Evolutionary conservation across 108 stramenopile genomes (phyloP), one percentile per base, ranked within the genome.

Genomic region (Nannochloropsis gaditana): DNA sequence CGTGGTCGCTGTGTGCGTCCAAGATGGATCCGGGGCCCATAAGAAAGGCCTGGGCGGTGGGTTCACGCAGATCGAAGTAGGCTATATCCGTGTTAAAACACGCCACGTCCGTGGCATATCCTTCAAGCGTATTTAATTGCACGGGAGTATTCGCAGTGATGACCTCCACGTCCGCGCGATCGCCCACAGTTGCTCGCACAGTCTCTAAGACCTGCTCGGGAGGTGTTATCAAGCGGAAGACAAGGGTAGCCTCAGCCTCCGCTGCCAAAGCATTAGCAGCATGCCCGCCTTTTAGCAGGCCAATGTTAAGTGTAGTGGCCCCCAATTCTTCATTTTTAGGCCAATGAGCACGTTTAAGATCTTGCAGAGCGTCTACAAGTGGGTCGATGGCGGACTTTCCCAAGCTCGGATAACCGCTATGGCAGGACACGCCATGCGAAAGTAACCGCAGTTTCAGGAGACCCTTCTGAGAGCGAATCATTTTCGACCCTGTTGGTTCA

Each of bases 231-330:
- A 89, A 21, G 44, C 88, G 80, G 83, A 89, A 89, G 85, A 89
- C 86, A 9, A 83, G 80, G 42, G 83, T 45, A 11, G 88, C 88
- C 9, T 85, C 83, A 17, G 85, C 79, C 0, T 87, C 45, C 43
- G 85, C 88, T 15, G 88, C 88, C 83, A 89, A n/a, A 9, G 88
- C 88, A 43, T 89, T 89, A 8, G 88, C 88, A 41, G 88, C 88
- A 17, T 89, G 88, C 2, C 88, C 88, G 9, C 88, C 88, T 43
- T 86, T 42, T 1, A 89, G 21, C 43, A 89, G 45, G 41, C 88
- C 88, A 82, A 89, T 86, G 45, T 89, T 89, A 73, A 89, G 85
- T 1, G 88, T 89, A 17, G 88, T 89, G 21, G 86, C 79, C 9
- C 88, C 88, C 45, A 89, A 83, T 83, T 89, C 88, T 43, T 89